Conservation (phyloP, 78 protist species). For the Dictyostelium purpureum region DNA sequence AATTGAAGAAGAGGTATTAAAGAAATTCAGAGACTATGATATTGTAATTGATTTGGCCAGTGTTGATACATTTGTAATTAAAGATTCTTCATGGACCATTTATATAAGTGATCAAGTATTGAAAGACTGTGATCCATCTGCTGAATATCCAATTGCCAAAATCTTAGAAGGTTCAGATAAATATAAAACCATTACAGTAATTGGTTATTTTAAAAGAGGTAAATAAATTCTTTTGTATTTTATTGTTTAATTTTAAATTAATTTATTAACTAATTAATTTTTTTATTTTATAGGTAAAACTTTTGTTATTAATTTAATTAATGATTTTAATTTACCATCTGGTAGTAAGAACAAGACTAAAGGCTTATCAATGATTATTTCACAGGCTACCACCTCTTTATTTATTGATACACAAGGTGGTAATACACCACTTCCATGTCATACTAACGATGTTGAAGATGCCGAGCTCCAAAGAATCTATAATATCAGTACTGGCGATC, state of each 20-base stretch:
- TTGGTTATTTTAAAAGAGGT: conserved; percentile 12
- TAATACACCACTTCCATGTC: not conserved
- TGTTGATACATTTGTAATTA: conserved; percentile 4
- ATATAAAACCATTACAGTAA: not conserved
- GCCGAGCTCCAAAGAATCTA: not conserved
- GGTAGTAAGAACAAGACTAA: not conserved
- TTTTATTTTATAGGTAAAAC: not conserved
- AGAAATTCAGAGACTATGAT: not conserved
- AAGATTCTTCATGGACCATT: not conserved
- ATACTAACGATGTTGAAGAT: not conserved
- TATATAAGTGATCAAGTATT: not conserved
- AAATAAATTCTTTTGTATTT: too few relatives aligned
- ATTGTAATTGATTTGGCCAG: not conserved
- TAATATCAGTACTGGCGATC: not conserved
- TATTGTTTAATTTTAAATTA: too few relatives aligned
- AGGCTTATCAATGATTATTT: not conserved
- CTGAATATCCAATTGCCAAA: not conserved
- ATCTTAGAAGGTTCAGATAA: not conserved
- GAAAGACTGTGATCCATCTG: not conserved
- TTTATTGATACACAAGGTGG: not conserved
- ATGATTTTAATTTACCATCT: not conserved
- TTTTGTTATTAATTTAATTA: not conserved
- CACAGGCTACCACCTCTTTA: not conserved
- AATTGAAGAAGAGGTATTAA: too few relatives aligned
- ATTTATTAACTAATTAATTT: too few relatives aligned